These are phyloP conservation scores for Coniochaeta sp. DNA, from an alignment of 2,329 filamentous ascomycete species.

Conservation along the genomic window DNA sequence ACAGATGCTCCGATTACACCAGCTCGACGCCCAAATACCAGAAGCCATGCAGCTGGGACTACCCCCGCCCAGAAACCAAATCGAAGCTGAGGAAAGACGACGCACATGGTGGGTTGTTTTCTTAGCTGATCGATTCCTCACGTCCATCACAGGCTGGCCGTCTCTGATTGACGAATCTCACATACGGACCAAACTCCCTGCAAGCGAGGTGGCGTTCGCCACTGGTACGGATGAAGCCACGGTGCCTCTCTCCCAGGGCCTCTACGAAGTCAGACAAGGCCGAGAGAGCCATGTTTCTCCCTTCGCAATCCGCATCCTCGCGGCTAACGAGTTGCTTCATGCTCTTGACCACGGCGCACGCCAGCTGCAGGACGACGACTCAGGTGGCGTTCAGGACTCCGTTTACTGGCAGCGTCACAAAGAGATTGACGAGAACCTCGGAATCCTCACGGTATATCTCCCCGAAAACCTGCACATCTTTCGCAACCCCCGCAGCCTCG, in stretches of 20 bases:
- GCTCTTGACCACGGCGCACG: slow-evolving; percentile 51
- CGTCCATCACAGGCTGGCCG: slow-evolving; percentile 64
- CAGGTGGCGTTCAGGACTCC: slow-evolving; percentile 55
- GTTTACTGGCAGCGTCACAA: slow-evolving; percentile 63
- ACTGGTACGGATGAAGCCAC: slow-evolving; percentile 45
- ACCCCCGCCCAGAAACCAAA: slow-evolving; percentile 58
- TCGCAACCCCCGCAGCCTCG: slow-evolving; percentile 48
- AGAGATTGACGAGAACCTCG: slow-evolving; percentile 54
- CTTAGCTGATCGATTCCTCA: slow-evolving; percentile 58
- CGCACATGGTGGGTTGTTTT: slow-evolving; percentile 64
- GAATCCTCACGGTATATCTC: slow-evolving; percentile 51
- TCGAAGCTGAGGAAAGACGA: slow-evolving; percentile 59
- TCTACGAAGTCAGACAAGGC: slow-evolving; percentile 53
- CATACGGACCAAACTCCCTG: slow-evolving; percentile 50
- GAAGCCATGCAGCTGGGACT: slow-evolving; percentile 56
- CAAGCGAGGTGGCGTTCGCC: slow-evolving; percentile 54
- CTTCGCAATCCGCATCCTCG: background rate
- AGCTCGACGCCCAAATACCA: slow-evolving; percentile 50
- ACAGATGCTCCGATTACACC: slow-evolving; percentile 62
- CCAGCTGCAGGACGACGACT: slow-evolving; percentile 40
- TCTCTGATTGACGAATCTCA: slow-evolving; percentile 60
- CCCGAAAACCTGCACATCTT: slow-evolving; percentile 54
- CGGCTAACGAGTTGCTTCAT: slow-evolving; percentile 3
- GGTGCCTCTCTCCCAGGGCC: slow-evolving; percentile 37
- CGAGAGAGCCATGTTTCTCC: slow-evolving; percentile 53